Evolutionary conservation across 257 asterid species (phyloP).

Genomic region (Penstemon newberryi): DNA sequence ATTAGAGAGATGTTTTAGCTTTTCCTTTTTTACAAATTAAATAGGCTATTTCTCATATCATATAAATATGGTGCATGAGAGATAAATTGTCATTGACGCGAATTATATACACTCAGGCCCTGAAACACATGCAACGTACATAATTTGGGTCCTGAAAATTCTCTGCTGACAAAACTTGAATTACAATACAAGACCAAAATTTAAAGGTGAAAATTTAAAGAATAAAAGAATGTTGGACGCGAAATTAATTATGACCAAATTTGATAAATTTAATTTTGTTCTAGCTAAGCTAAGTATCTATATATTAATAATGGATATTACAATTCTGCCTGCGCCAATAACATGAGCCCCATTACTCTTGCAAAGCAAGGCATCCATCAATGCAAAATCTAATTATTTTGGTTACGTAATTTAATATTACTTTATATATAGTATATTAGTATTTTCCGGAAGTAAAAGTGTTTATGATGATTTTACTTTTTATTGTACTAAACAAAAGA

Average conservation of each 20-base stretch:
- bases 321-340: constrained; percentile 45
- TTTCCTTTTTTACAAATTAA: no score
- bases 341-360: constrained; percentile 58
- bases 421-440: not conserved
- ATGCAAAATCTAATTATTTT: constrained; percentile 28
- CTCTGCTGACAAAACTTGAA: not conserved
- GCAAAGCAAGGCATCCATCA: constrained; percentile 21
- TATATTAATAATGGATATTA: constrained; percentile 20
- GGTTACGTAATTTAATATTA: constrained; percentile 10
- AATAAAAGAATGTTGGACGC: constrained; percentile 17
- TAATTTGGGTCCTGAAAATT: no score
- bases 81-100: no score
- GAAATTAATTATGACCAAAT: constrained; percentile 2
- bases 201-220: constrained; percentile 17
- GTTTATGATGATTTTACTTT: constrained; percentile 24
- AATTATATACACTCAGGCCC: no score
- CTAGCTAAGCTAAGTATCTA: not conserved
- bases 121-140: no score
- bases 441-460: not conserved
- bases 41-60: no score
- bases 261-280: not conserved
- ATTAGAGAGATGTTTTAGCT: no score
- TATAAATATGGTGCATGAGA: no score
- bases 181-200: not conserved
- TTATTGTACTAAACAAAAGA: constrained; percentile 15